Base-by-base conservation (phyloP, 768 basidiomycete species). In the Macrolepiota dolichaula region DNA sequence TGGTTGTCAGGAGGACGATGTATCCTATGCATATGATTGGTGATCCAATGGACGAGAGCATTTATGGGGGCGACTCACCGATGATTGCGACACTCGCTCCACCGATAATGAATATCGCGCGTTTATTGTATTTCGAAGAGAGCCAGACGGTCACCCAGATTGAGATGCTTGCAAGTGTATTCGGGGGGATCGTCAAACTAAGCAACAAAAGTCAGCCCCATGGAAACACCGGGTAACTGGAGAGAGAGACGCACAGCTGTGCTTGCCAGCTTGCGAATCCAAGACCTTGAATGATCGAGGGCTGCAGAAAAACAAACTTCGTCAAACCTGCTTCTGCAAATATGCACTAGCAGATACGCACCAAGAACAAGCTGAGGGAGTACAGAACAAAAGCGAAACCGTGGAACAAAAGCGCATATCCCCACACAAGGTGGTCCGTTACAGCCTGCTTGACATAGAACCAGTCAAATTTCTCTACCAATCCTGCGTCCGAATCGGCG, bases 101-200 rank as follows among this genome's bases (percentile, higher is more conserved):
- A 7, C 70, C 74, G 54, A 86, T 81, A 59, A 87, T 87, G 64
- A 84, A 79, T 0, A 80, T 76, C 3, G 83, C 84, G 37, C 83
- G 74, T 27, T 67, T 65, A 58, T 83, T 76, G 52, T 70, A 67
- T 22, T 71, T 76, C 19, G 81, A 75, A n/a, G 84, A 80, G 12
- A 79, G 19, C 81, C 81, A 87, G 37, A 83, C 81, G 12, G 78
- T 79, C 11, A 63, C 64, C 73, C 77, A 80, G 63, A 85, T 82
- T 2, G 80, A 79, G 15, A 85, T 47, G 57, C 74, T 71, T 13
- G 85, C 83, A 19, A 85, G 68, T 0, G 72, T 72, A 57, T 86
- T 82, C 3, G 86, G 85, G n/a, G 85, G 85, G 0, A 85, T 77
- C 0, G 83, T 83, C 77, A 87, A 75, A 54, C 83, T 84, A n/a